phyloP scores from a whole-genome alignment of 345 rosid genomes.

The Mallotus nudiflorus region DNA sequence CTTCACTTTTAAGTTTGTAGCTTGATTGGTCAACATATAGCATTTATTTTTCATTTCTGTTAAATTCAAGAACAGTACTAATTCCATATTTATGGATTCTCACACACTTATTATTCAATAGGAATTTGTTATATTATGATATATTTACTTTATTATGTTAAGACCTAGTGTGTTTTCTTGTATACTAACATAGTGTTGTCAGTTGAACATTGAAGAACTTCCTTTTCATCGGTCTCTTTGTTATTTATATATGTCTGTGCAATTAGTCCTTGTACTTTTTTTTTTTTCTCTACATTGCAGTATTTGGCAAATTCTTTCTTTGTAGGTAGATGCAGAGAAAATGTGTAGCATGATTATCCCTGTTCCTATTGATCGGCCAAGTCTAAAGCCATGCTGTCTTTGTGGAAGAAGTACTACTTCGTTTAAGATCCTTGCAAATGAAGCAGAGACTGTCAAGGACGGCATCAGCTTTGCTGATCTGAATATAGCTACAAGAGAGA shows the following conservation, averaged over 20 bases:
- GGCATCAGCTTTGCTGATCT: conserved; percentile 36
- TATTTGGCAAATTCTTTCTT: conserved; percentile 7
- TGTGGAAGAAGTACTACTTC: conserved; percentile 56
- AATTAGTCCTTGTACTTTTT: too few relatives aligned
- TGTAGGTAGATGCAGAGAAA: conserved; percentile 71
- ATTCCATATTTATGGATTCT: too few relatives aligned
- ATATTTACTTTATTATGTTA: too few relatives aligned
- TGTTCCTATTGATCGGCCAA: conserved; percentile 42
- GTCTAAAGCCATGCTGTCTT: conserved; percentile 45
- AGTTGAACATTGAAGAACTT: not conserved
- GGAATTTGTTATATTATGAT: too few relatives aligned
- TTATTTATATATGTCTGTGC: too few relatives aligned
- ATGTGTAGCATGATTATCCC: conserved; percentile 48
- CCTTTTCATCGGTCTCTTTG: too few relatives aligned
- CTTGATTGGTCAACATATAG: too few relatives aligned
- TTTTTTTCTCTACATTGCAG: too few relatives aligned
- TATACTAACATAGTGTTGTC: not conserved
- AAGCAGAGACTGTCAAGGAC: conserved; percentile 33
- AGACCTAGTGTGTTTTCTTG: not conserved
- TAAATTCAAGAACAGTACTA: too few relatives aligned
- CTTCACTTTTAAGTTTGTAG: too few relatives aligned
- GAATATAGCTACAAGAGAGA: conserved; percentile 42
- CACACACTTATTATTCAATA: too few relatives aligned
- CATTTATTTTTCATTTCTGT: too few relatives aligned
- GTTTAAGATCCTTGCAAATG: conserved; percentile 52